A percentile compares a stretch with the other conserved stretches of the same genome.
Conservation (phyloP, 129 eudicot species). For the Chrysanthemum lavandulifolium region DNA sequence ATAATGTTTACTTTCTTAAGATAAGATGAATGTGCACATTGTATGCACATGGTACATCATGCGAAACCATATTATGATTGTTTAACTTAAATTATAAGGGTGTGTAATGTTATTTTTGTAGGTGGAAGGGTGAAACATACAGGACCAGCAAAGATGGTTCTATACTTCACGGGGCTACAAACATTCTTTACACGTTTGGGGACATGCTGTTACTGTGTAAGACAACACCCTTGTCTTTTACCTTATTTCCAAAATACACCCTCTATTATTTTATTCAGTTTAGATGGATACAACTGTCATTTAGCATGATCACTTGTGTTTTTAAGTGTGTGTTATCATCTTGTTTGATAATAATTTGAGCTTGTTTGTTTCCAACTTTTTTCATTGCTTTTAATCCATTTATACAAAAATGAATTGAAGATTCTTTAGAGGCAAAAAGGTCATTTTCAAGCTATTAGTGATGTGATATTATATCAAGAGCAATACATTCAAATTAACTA, state of each 20-base stretch:
- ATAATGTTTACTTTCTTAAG: background rate
- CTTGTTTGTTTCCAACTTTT: constrained; percentile 22
- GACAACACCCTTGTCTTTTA: constrained; percentile 46
- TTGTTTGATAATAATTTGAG: constrained; percentile 41
- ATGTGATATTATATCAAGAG: too few relatives aligned
- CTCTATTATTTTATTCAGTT: constrained; percentile 14
- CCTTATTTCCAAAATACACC: constrained; percentile 26
- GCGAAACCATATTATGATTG: background rate
- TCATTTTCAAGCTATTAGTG: background rate
- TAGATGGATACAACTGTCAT: constrained; percentile 16
- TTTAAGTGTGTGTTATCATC: constrained; percentile 22
- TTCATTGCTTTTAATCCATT: background rate
- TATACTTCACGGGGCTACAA: constrained; percentile 97
- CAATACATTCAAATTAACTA: too few relatives aligned
- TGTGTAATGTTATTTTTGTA: constrained; percentile 23
- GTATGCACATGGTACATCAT: background rate
- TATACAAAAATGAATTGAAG: background rate
- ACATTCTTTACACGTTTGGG: constrained; percentile 99
- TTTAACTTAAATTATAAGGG: constrained; percentile 9
- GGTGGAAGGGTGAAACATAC: constrained; percentile 95
- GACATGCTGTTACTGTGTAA: constrained; percentile 99
- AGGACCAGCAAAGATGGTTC: constrained; percentile 91
- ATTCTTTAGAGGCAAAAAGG: background rate
- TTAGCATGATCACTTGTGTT: constrained; percentile 9
- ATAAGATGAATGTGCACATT: background rate